A percentile compares a stretch with the other conserved stretches of the same genome.
These are phyloP conservation scores for Scheffersomyces titani DNA, from an alignment of 1,139 yeast genomes.

Conservation along the genomic window DNA sequence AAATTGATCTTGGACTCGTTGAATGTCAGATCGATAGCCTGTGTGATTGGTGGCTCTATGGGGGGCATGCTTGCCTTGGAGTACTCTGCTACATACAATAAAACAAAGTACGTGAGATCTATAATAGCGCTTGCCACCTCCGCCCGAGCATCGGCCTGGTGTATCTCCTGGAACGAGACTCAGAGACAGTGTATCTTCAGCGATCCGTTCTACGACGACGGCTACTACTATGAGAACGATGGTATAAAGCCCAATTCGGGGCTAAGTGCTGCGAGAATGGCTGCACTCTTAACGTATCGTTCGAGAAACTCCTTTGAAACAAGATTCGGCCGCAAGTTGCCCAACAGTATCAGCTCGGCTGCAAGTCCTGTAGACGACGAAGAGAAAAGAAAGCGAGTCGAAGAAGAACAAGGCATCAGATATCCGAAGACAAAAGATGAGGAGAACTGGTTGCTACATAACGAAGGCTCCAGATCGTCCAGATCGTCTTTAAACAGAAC, in stretches of 20 bases:
- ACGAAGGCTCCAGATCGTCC: conserved; percentile 41
- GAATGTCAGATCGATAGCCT: conserved; percentile 74
- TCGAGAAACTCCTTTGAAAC: conserved; percentile 90
- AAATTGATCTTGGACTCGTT: conserved; percentile 70
- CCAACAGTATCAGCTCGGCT: conserved; percentile 28
- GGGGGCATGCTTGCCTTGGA: conserved; percentile 98
- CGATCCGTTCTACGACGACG: conserved; percentile 91
- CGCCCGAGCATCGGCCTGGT: conserved; percentile 97
- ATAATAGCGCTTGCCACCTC: conserved; percentile 90
- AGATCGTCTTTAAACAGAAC: conserved; percentile 10
- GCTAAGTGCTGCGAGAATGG: conserved; percentile 95
- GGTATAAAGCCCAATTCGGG: conserved; percentile 74
- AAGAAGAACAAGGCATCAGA: conserved; percentile 23
- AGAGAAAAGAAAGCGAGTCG: conserved; percentile 19
- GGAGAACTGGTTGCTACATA: conserved; percentile 47
- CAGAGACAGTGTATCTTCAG: conserved; percentile 94
- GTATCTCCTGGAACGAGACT: conserved; percentile 98
- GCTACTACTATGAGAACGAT: conserved; percentile 70
- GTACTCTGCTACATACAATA: conserved; percentile 69
- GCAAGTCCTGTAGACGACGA: conserved; percentile 13
- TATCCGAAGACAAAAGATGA: conserved; percentile 45
- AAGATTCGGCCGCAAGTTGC: conserved; percentile 81
- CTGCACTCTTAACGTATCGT: conserved; percentile 89
- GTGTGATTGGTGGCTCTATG: conserved; percentile 96
- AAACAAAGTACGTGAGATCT: conserved; percentile 66